Percentiles rank a stretch among this genome's conserved stretches.
These are phyloP conservation scores for Globisporangium spiculum DNA, from an alignment of 352 stramenopile species.

Conservation along the genomic window DNA sequence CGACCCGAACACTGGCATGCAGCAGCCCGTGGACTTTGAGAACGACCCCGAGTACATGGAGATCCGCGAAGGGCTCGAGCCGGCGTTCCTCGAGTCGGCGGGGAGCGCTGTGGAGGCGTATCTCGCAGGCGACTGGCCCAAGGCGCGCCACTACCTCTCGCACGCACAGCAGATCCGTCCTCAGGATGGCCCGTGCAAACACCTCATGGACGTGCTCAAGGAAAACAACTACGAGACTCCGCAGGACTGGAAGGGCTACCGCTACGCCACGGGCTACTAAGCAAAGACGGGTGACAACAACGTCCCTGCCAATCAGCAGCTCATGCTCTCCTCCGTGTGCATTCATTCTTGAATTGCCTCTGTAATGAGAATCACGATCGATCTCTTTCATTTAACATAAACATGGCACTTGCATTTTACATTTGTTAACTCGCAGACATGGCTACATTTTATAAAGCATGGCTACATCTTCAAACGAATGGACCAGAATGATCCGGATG, in stretches of 20 bases:
- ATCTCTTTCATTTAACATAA: conserved; percentile 6
- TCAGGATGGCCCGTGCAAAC: conserved; percentile 88
- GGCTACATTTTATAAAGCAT: neutral
- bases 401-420: neutral
- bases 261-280: conserved; percentile 81
- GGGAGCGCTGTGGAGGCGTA: conserved; percentile 72
- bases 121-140: conserved; percentile 68
- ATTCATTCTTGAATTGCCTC: neutral
- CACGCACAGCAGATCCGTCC: conserved; percentile 73
- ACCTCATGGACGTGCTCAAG: conserved; percentile 90
- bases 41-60: conserved; percentile 83
- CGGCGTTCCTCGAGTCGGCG: conserved; percentile 72
- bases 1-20: conserved; percentile 52
- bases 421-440: neutral
- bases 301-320: too few relatives aligned
- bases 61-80: conserved; percentile 78
- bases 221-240: conserved; percentile 81
- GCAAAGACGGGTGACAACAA: neutral
- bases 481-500: neutral
- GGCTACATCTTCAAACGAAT: conserved; percentile 4
- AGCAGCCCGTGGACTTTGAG: conserved; percentile 76
- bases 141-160: conserved; percentile 68
- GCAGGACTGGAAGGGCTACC: conserved; percentile 90
- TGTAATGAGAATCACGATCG: neutral
- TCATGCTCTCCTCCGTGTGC: too few relatives aligned